Evolutionary conservation across 1,139 yeast genomes (phyloP), one percentile per base, ranked within the genome.

Genomic region (Geotrichum citri-aurantii): DNA sequence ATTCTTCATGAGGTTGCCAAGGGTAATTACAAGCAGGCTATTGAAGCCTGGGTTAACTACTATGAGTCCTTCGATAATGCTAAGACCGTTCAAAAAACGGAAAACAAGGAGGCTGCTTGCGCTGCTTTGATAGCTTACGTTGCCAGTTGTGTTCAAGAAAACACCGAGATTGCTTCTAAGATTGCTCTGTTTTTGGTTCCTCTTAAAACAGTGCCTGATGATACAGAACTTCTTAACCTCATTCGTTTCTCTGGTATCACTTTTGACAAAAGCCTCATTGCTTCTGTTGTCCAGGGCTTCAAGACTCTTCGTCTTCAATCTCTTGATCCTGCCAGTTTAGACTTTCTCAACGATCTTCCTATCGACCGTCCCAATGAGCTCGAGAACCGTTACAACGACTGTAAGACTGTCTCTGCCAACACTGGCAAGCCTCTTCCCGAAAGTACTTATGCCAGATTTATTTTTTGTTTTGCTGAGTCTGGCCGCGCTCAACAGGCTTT

Each of bases 31-130:
- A 66, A 68, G 29, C 59, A 63, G 44, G 76, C 70, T 19, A 60
- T 73, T 24, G 72, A 71, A 53, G 59, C 68, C 24, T 73, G 75
- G 75, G 73, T 71, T 29, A 67, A 66, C 29, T 68, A 71, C 50
- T 64, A 71, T 51, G 75, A 72, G 58, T 63, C 67, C 12, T 58
- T 69, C 14, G 68, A 69, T 19, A 58, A 63, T 47, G 58, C 64
- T 11, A 60, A 60, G 7, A 55, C 61, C 14, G 66, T 70, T 10
- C 62, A 66, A 7, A 54, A 59, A 26, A 61, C 62, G 2, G 68
- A 65, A 51, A 67, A 68, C 57, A 55, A 63, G 44, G 68, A 66
- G 48, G 71, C 71, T 24, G 71, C 71, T 1, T 59, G 61, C 61
- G 62, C 69, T 21, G 73, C 71, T 17, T 54, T 70, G 47, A 64